Percentiles rank a stretch among this genome's conserved stretches.
Conservation (phyloP, 2,329 filamentous ascomycete genomes). For the Thelonectria discophora region DNA sequence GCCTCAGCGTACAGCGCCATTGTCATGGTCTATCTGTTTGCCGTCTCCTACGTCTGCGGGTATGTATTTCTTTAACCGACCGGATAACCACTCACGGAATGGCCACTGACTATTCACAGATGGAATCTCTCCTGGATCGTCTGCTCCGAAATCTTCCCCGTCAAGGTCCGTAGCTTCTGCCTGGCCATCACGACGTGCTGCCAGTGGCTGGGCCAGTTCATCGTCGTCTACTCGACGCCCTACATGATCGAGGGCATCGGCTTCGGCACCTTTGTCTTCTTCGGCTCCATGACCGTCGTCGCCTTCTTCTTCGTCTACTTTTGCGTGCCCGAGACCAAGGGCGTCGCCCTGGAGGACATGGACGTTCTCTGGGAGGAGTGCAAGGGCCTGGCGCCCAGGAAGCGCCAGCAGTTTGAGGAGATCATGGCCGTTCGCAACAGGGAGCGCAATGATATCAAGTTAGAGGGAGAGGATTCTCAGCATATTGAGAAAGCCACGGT, state of each 20-base stretch:
- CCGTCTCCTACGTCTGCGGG: slow-evolving; percentile 21
- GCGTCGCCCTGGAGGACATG: slow-evolving; percentile 40
- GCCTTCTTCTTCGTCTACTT: slow-evolving; percentile 27
- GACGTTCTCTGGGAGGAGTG: slow-evolving; percentile 35
- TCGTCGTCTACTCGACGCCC: slow-evolving; percentile 42
- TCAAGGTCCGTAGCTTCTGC: slow-evolving; percentile 41
- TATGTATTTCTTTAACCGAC: not conserved
- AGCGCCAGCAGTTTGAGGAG: slow-evolving; percentile 11
- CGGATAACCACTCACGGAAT: not conserved
- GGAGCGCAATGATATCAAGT: not conserved
- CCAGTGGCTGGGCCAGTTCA: slow-evolving; percentile 46
- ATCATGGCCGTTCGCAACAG: slow-evolving; percentile 4
- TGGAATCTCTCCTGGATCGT: slow-evolving; percentile 34
- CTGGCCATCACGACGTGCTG: slow-evolving; percentile 40
- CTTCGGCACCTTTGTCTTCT: slow-evolving; percentile 30
- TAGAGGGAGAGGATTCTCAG: slow-evolving; percentile 7
- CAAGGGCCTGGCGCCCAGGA: slow-evolving; percentile 13
- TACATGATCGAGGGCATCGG: slow-evolving; percentile 42
- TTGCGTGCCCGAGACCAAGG: slow-evolving; percentile 39
- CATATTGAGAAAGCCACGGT: slow-evolving; percentile 1
- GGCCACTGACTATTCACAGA: not conserved
- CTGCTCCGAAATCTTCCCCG: slow-evolving; percentile 42
- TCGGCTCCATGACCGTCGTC: slow-evolving; percentile 28
- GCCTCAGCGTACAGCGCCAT: slow-evolving; percentile 28
- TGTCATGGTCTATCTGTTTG: slow-evolving; percentile 27